These are phyloP conservation scores for Eucalyptus caleyi DNA, from an alignment of 345 rosid genomes.

Conservation along the genomic window DNA sequence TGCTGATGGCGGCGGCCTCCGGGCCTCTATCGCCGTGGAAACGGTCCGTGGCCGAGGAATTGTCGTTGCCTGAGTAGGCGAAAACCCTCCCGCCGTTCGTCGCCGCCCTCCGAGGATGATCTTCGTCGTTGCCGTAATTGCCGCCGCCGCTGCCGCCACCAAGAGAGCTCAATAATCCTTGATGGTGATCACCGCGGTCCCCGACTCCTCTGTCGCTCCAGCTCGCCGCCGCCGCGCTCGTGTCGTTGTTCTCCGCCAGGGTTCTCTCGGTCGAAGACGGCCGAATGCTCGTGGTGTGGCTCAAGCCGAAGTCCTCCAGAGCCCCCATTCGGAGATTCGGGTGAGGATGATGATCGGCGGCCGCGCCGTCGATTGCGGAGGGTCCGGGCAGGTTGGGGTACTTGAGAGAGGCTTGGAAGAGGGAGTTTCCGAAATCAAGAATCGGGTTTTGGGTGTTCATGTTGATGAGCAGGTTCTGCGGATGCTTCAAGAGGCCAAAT, in stretches of 20 bases:
- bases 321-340: slow-evolving; percentile 21
- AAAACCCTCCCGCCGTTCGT: slow-evolving; percentile 19
- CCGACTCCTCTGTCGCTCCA: neutral
- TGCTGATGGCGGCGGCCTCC: neutral
- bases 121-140: neutral
- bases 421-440: slow-evolving; percentile 44
- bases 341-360: slow-evolving; percentile 2
- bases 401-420: slow-evolving; percentile 36
- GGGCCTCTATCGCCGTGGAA: neutral
- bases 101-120: slow-evolving; percentile 2
- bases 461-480: slow-evolving; percentile 17
- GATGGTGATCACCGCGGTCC: neutral
- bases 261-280: neutral
- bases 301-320: slow-evolving; percentile 34
- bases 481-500: slow-evolving; percentile 3
- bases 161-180: slow-evolving; percentile 23
- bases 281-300: neutral
- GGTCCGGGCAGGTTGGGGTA: slow-evolving; percentile 18
- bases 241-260: neutral
- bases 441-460: slow-evolving; percentile 36
- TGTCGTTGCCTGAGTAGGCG: neutral
- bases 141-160: neutral
- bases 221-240: neutral
- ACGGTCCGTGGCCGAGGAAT: neutral
- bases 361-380: neutral